Conservation (phyloP, 495 filamentous ascomycete species). For the Usnea hakonensis region DNA sequence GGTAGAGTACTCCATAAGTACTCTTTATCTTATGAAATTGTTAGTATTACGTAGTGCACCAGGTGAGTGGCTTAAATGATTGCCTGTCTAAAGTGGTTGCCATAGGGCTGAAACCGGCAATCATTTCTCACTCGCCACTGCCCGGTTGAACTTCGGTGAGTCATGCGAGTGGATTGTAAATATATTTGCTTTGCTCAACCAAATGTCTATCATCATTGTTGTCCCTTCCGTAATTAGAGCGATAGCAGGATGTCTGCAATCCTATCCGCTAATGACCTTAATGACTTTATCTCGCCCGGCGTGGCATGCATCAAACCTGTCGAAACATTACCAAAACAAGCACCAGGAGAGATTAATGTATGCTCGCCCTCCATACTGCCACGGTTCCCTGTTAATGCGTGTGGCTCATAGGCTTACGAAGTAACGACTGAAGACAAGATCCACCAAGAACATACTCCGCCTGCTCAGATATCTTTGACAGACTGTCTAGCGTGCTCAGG, state of each 20-base stretch:
- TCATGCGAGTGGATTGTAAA: not conserved
- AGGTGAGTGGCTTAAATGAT: no score
- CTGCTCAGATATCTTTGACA: constrained; percentile 87
- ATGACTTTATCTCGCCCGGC: constrained; percentile 97
- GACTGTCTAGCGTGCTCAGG: constrained; percentile 97
- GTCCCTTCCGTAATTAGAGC: not conserved
- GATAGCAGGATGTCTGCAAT: constrained; percentile 51
- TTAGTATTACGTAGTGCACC: no score
- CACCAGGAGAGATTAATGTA: constrained; percentile 27
- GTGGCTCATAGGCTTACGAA: constrained; percentile 61
- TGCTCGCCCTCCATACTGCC: not conserved
- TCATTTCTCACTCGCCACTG: no score
- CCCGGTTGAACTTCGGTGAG: constrained; percentile 1
- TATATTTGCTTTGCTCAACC: not conserved
- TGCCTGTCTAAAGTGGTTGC: no score
- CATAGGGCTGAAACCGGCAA: no score
- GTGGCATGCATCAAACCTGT: constrained; percentile 98
- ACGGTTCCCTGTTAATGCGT: constrained; percentile 9
- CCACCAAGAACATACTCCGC: constrained; percentile 45
- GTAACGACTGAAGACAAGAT: constrained; percentile 85
- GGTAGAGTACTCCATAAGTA: no score
- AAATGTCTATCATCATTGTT: not conserved
- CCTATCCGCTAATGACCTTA: constrained; percentile 89
- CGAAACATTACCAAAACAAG: constrained; percentile 67
- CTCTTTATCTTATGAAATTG: no score